Conservation (phyloP, 2,329 filamentous ascomycete genomes). For the Ophiostoma novo-ulmi region DNA sequence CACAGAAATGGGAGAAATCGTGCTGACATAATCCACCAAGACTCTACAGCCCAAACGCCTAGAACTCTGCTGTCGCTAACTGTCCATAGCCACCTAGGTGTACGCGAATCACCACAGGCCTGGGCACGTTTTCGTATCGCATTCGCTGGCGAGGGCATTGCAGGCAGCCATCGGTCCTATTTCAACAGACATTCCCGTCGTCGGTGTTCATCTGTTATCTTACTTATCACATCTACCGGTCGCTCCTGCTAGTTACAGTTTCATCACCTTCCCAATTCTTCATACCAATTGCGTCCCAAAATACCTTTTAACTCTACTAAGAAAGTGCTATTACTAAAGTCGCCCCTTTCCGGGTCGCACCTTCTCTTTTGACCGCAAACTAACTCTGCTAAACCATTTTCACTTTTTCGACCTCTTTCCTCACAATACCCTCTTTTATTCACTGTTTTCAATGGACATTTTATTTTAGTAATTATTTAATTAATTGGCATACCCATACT, state of each 20-base stretch:
- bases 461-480: conserved; percentile 4
- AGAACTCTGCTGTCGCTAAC: background rate
- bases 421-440: background rate
- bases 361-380: background rate
- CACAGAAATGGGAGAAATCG: background rate
- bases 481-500: conserved; percentile 5
- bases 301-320: too few species aligned
- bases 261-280: too few species aligned
- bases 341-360: background rate
- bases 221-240: background rate
- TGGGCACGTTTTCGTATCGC: conserved; percentile 13
- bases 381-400: background rate
- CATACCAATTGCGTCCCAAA: too few species aligned
- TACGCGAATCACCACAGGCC: conserved; percentile 8
- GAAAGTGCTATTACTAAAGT: background rate
- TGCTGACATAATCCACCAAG: background rate
- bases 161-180: background rate
- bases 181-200: too few species aligned
- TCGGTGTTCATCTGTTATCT: background rate
- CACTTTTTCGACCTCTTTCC: background rate
- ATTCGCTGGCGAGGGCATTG: background rate
- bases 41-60: background rate
- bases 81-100: background rate
- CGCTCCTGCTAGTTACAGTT: background rate
- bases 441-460: background rate